A percentile compares a stretch with the other conserved stretches of the same genome.
Evolutionary conservation across 1,284 basidiomycete genomes (phyloP).

Genomic region (Thecaphora frezii): DNA sequence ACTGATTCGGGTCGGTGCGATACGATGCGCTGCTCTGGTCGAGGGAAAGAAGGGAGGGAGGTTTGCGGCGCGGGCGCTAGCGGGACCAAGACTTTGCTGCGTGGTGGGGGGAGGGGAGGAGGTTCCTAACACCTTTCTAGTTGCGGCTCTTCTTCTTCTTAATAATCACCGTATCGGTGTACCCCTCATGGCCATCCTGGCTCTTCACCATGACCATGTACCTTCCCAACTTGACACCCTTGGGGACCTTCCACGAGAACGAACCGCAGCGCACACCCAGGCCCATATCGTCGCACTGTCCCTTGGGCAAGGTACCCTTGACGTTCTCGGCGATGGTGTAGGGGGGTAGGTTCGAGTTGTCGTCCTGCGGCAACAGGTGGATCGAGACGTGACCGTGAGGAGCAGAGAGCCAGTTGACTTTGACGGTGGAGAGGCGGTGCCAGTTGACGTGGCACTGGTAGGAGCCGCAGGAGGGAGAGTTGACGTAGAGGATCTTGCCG

Average conservation of each 20-base stretch:
- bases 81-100: too few relatives aligned
- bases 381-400: constrained; percentile 25
- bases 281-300: constrained; percentile 19
- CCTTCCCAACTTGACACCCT: constrained; percentile 11
- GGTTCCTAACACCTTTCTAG: too few relatives aligned
- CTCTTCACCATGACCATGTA: constrained; percentile 22
- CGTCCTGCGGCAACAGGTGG: constrained; percentile 28
- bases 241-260: constrained; percentile 19
- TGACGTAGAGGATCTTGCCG: constrained; percentile 33
- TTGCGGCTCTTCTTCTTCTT: constrained; percentile 5
- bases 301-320: constrained; percentile 8
- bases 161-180: constrained; percentile 37
- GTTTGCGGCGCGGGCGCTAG: too few relatives aligned
- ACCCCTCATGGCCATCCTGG: constrained; percentile 15
- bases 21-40: too few relatives aligned
- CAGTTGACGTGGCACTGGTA: constrained; percentile 28
- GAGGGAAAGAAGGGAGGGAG: too few relatives aligned
- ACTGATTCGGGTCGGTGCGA: too few relatives aligned
- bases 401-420: constrained; percentile 34
- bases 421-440: constrained; percentile 7
- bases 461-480: constrained; percentile 21
- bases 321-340: constrained; percentile 31
- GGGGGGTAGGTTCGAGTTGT: constrained; percentile 11
- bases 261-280: constrained; percentile 22
- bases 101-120: too few relatives aligned